phyloP scores from a whole-genome alignment of 2,329 filamentous ascomycete genomes.

The Capronia epimyces region DNA sequence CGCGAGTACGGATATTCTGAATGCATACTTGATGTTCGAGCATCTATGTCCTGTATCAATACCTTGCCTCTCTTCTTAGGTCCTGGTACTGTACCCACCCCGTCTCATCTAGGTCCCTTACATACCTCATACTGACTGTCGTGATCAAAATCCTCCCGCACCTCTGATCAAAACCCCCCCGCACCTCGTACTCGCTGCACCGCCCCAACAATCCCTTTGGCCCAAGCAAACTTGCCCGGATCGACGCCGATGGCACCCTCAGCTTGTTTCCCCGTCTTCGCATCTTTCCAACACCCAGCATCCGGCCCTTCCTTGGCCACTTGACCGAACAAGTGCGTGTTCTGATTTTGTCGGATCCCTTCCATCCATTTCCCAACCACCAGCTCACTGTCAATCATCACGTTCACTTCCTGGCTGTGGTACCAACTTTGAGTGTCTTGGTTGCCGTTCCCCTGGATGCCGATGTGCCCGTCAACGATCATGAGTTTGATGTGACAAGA shows the following conservation, averaged over 20 bases:
- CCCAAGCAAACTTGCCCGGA: constrained; percentile 54
- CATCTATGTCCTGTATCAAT: no score
- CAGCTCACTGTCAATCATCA: constrained; percentile 62
- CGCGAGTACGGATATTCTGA: no score
- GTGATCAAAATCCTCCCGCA: no score
- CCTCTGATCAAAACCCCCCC: constrained; percentile 47
- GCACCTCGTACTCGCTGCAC: constrained; percentile 54
- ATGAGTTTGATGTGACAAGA: constrained; percentile 58
- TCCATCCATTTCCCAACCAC: constrained; percentile 61
- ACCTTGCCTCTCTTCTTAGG: no score
- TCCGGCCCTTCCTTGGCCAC: constrained; percentile 39
- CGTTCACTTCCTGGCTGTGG: constrained; percentile 70
- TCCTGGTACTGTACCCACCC: no score
- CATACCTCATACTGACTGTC: no score
- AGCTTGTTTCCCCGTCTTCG: constrained; percentile 42
- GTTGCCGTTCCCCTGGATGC: constrained; percentile 68
- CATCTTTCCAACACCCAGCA: constrained; percentile 61
- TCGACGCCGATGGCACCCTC: constrained; percentile 50
- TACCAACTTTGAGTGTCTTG: constrained; percentile 77
- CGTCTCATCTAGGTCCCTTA: no score
- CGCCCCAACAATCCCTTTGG: constrained; percentile 53
- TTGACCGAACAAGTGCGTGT: constrained; percentile 56
- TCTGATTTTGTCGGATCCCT: constrained; percentile 59
- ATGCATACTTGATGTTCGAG: no score
- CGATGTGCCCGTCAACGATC: constrained; percentile 64